phyloP scores from a whole-genome alignment of 2,329 filamentous ascomycete species.

The Fusarium penzigii region DNA sequence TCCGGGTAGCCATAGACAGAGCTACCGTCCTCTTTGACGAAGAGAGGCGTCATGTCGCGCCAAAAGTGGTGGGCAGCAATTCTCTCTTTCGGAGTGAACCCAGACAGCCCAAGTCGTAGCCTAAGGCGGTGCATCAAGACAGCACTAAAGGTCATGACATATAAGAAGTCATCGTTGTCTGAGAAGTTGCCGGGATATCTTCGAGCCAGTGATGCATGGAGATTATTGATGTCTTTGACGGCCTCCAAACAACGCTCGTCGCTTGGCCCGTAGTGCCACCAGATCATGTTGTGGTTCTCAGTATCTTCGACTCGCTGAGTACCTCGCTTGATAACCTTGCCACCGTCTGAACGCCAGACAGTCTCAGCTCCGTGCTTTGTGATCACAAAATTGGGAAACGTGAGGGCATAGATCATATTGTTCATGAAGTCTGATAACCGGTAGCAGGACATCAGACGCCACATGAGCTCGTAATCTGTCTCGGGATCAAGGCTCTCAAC shows the following conservation, averaged over 20 bases:
- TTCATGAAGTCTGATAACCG: constrained; percentile 7
- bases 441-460: constrained; percentile 5
- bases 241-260: constrained; percentile 2
- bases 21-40: neutral
- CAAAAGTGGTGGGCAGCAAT: constrained; percentile 7
- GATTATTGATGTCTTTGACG: constrained; percentile 3
- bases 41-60: constrained; percentile 9
- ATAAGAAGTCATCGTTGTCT: constrained; percentile 7
- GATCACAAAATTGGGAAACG: constrained; percentile 8
- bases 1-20: constrained; percentile 1
- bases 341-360: constrained; percentile 8
- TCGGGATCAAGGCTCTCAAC: constrained; percentile 5
- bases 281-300: constrained; percentile 5
- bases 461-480: constrained; percentile 9
- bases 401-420: constrained; percentile 3
- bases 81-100: constrained; percentile 4
- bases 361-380: constrained; percentile 2
- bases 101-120: constrained; percentile 2
- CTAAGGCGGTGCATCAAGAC: constrained; percentile 9
- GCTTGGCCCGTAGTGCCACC: constrained; percentile 9
- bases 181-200: constrained; percentile 3
- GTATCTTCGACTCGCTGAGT: constrained; percentile 8
- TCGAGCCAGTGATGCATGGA: constrained; percentile 3
- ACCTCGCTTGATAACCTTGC: constrained; percentile 3
- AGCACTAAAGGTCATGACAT: constrained; percentile 5